Percentiles rank a stretch among this genome's conserved stretches.
Evolutionary conservation across 495 filamentous ascomycete genomes (phyloP).

Genomic region (Lasiosphaeriaceae sp.): DNA sequence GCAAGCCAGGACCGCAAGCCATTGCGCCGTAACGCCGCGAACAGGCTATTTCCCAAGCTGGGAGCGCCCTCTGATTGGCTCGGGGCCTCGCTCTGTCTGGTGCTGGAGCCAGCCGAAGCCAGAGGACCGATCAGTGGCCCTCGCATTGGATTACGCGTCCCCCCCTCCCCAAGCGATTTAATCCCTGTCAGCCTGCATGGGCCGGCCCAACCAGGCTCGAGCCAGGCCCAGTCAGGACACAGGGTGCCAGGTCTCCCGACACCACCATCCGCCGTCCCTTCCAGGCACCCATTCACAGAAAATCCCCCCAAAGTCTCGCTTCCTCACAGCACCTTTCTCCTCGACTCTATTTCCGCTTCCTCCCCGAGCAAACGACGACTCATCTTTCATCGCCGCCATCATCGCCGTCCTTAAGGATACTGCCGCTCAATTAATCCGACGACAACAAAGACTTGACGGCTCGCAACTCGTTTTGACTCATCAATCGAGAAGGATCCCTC

Average conservation of each 20-base stretch:
- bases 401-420: too few species aligned
- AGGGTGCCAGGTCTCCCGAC: constrained; percentile 24
- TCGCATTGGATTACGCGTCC: constrained; percentile 41
- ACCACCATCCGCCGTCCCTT: constrained; percentile 11
- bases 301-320: constrained; percentile 27
- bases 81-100: constrained; percentile 9
- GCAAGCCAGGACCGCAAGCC: constrained; percentile 7
- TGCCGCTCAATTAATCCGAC: background rate
- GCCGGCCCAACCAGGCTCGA: constrained; percentile 28
- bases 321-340: constrained; percentile 9
- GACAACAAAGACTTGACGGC: background rate
- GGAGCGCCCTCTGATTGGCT: constrained; percentile 9
- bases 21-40: constrained; percentile 20
- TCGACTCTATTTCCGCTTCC: background rate
- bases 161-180: constrained; percentile 20
- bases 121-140: constrained; percentile 15
- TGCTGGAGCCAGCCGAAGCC: constrained; percentile 6
- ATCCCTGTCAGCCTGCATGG: constrained; percentile 24
- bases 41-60: constrained; percentile 17
- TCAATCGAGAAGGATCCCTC: background rate
- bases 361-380: background rate
- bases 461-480: background rate
- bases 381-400: background rate
- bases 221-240: constrained; percentile 25
- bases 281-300: constrained; percentile 32